Evolutionary conservation across 306 rosid species (phyloP).

Genomic region (Heteromeles arbutifolia): DNA sequence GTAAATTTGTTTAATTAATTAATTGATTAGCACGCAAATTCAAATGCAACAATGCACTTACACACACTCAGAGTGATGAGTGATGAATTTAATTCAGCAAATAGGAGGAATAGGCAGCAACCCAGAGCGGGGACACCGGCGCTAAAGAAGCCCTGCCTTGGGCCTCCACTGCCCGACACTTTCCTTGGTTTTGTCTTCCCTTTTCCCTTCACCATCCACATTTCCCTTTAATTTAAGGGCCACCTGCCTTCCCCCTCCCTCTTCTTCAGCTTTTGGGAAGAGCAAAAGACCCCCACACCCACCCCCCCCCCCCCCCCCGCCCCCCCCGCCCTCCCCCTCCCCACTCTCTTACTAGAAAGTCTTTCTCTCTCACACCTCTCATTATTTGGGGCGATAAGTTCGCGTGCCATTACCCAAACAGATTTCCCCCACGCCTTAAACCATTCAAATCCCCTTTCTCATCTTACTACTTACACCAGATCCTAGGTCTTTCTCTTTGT

Average conservation of each 20-base stretch:
- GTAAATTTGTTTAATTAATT: not conserved
- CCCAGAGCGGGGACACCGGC: constrained; percentile 93
- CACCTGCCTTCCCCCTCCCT: not conserved
- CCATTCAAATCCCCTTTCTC: constrained; percentile 35
- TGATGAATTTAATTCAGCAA: not conserved
- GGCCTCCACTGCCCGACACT: constrained; percentile 68
- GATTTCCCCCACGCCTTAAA: constrained; percentile 88
- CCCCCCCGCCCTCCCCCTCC: too few relatives aligned
- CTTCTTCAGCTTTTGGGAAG: constrained; percentile 43
- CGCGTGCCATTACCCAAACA: constrained; percentile 68
- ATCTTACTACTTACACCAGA: constrained; percentile 63
- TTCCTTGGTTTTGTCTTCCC: constrained; percentile 61
- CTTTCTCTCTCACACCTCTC: constrained; percentile 24
- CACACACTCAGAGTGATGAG: not conserved
- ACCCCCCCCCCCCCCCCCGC: too few relatives aligned
- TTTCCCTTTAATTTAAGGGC: constrained; percentile 6
- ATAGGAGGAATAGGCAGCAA: constrained; percentile 14
- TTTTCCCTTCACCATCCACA: constrained; percentile 11
- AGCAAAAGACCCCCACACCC: constrained; percentile 7
- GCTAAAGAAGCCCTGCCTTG: constrained; percentile 86
- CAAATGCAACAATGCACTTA: not conserved
- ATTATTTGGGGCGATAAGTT: constrained; percentile 91
- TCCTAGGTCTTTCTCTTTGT: constrained; percentile 44
- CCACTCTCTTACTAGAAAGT: not conserved
- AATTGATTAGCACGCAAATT: not conserved